These are phyloP conservation scores for Dacryopinax primogenitus DNA, from an alignment of 768 basidiomycete genomes.

Conservation along the genomic window DNA sequence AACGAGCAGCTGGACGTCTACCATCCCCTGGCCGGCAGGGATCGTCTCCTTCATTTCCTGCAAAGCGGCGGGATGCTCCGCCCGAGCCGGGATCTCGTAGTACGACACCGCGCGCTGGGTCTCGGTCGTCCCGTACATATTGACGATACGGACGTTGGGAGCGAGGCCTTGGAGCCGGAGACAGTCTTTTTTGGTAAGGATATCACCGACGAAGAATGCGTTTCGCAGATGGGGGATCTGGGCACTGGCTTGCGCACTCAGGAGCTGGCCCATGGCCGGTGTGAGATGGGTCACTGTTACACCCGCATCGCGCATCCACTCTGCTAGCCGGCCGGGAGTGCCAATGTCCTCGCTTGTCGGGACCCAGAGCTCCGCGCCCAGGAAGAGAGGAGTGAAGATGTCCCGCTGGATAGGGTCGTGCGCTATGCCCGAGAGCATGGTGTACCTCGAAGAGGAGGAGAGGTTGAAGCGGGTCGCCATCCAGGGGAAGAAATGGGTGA, in stretches of 20 bases:
- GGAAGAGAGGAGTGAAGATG: constrained; percentile 97
- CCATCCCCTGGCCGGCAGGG: constrained; percentile 94
- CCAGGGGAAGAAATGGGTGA: constrained; percentile 99
- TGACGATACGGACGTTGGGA: constrained; percentile 83
- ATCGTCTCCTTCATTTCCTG: constrained; percentile 93
- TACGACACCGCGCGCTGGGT: constrained; percentile 98
- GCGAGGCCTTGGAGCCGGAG: constrained; percentile 86
- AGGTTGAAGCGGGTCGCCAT: constrained; percentile 84
- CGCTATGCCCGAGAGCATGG: constrained; percentile 97
- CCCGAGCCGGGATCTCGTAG: constrained; percentile 77
- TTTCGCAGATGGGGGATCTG: constrained; percentile 77
- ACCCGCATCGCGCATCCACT: constrained; percentile 91
- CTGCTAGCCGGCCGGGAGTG: constrained; percentile 87
- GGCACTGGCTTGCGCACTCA: constrained; percentile 70
- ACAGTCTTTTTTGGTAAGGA: constrained; percentile 96
- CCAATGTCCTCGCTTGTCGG: constrained; percentile 96
- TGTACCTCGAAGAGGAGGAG: constrained; percentile 65
- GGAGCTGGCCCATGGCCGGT: constrained; percentile 96
- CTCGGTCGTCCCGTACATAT: constrained; percentile 99
- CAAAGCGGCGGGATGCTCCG: constrained; percentile 77
- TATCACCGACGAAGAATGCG: constrained; percentile 99
- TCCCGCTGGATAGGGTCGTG: constrained; percentile 99
- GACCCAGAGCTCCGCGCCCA: constrained; percentile 88
- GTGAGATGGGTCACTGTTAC: constrained; percentile 97
- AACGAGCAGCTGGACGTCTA: constrained; percentile 91